Conservation (phyloP, 176 grass and related monocot species). For the Oryza nivara region DNA sequence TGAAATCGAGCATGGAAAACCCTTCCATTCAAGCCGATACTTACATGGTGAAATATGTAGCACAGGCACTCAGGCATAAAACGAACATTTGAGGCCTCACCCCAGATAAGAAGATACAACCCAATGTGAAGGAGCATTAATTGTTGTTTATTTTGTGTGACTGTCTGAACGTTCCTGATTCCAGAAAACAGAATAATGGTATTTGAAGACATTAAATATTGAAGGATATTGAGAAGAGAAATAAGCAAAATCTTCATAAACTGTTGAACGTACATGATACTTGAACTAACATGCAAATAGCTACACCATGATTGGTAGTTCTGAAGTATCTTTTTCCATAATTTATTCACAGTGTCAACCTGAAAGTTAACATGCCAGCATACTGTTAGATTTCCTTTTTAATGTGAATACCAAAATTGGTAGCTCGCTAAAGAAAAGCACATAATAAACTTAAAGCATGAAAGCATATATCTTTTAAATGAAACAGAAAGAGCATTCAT, state of each 20-base stretch:
- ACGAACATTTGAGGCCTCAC: conserved; percentile 74
- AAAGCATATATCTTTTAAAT: conserved; percentile 28
- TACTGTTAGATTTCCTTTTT: conserved; percentile 21
- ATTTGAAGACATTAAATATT: conserved; percentile 14
- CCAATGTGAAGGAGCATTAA: conserved; percentile 70
- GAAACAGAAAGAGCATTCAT: conserved; percentile 14
- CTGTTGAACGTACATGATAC: conserved; percentile 38
- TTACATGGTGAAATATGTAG: conserved; percentile 80
- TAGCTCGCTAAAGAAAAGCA: background rate
- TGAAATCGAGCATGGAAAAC: conserved; percentile 6
- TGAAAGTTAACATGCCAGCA: conserved; percentile 39
- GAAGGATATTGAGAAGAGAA: background rate
- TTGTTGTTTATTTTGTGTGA: conserved; percentile 49
- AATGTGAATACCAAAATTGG: conserved; percentile 23
- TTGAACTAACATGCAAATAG: conserved; percentile 63
- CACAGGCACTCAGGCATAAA: conserved; percentile 88
- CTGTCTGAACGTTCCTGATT: conserved; percentile 13
- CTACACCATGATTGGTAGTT: conserved; percentile 71
- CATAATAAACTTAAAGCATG: conserved; percentile 3
- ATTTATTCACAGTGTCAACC: conserved; percentile 41
- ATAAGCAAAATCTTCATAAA: conserved; percentile 18
- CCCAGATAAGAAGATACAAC: conserved; percentile 86
- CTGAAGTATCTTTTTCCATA: conserved; percentile 59
- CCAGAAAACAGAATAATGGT: conserved; percentile 29
- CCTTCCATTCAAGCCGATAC: conserved; percentile 12